Base-by-base conservation (phyloP, 1,284 basidiomycete genomes). In the Agroathelia rolfsii region DNA sequence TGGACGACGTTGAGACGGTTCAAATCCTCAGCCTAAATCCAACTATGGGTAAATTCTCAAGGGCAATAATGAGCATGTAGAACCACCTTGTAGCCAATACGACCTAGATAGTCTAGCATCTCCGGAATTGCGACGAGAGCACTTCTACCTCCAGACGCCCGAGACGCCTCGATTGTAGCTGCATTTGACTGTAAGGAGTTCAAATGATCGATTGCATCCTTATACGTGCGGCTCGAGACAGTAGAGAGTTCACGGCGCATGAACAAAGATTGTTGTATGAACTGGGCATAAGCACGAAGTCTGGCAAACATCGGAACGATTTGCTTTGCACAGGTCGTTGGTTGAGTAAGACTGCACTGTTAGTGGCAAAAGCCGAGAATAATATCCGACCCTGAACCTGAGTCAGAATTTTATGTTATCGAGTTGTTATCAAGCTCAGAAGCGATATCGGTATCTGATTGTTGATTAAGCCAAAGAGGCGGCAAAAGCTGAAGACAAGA, bases 151-250 rank as follows among this genome's bases (percentile, higher is more conserved):
- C 87, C 87, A 5, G 79, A 76, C 30, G 82, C 81, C 32, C 86
- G 76, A 25, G 83, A 72, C 16, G 84, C 84, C 34, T 93, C 89
- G 30, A 98, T 72, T 27, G 79, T 77, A 12, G 88, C 88, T 18
- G 90, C 89, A 68, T 98, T 99, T 24, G 82, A 86, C 56, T 98
- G 94, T 17, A 97, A 73, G 20, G 85, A 74, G 56, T 99, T 99
- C 39, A 99, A 72, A 36, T 75, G 67, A 36, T 81, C 72, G 44
- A 99, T 74, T 0, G 95, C 95, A 42, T 92, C 84, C 45, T 70
- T 61, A 49, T 86, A 86, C 3, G 74, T 66, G 45, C 68, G 62
- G 29, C 62, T 60, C n/a, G 75, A 65, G 56, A 58, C 59, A 3
- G 34, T 20, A 16, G 39, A 45, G 41, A 32, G 31, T 16, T 27